Evolutionary conservation across 495 filamentous ascomycete genomes (phyloP).

Genomic region (Lentithecium fluviatile): DNA sequence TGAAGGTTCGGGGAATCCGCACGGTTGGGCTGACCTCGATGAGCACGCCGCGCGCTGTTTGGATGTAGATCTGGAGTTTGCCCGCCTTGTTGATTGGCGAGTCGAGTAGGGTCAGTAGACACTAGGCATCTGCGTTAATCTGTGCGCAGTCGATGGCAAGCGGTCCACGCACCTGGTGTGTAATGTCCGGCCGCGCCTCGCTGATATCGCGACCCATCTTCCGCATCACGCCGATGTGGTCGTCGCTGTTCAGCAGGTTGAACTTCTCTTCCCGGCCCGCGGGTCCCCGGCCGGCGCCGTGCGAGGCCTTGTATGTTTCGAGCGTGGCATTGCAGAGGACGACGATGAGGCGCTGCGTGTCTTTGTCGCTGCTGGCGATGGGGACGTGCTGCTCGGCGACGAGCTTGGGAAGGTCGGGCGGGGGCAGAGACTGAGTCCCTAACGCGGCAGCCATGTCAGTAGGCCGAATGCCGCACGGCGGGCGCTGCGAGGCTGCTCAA

Average conservation of each 20-base stretch:
- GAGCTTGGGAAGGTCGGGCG: conserved; percentile 82
- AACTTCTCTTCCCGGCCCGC: conserved; percentile 82
- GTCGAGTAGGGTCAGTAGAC: conserved; percentile 93
- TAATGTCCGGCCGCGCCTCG: conserved; percentile 94
- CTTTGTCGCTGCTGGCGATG: conserved; percentile 80
- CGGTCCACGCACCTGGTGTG: conserved; percentile 76
- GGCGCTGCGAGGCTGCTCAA: neutral
- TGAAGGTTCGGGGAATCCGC: conserved; percentile 95
- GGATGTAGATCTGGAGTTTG: conserved; percentile 95
- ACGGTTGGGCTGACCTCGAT: conserved; percentile 98
- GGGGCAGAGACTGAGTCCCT: conserved; percentile 92
- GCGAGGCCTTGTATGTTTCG: conserved; percentile 89
- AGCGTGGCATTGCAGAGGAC: conserved; percentile 96
- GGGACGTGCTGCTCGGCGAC: conserved; percentile 89
- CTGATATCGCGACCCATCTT: conserved; percentile 99
- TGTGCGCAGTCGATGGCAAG: conserved; percentile 19
- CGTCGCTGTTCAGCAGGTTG: conserved; percentile 93
- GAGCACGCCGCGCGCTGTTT: conserved; percentile 91
- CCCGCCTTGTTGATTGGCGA: conserved; percentile 98
- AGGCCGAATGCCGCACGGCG: neutral
- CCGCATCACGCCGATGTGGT: conserved; percentile 97
- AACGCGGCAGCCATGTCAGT: conserved; percentile 14
- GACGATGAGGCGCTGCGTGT: conserved; percentile 86
- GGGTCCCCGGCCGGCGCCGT: conserved; percentile 58
- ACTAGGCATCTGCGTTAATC: conserved; percentile 55